These are phyloP conservation scores for Turnera subulata DNA, from an alignment of 345 rosid species.

Conservation along the genomic window DNA sequence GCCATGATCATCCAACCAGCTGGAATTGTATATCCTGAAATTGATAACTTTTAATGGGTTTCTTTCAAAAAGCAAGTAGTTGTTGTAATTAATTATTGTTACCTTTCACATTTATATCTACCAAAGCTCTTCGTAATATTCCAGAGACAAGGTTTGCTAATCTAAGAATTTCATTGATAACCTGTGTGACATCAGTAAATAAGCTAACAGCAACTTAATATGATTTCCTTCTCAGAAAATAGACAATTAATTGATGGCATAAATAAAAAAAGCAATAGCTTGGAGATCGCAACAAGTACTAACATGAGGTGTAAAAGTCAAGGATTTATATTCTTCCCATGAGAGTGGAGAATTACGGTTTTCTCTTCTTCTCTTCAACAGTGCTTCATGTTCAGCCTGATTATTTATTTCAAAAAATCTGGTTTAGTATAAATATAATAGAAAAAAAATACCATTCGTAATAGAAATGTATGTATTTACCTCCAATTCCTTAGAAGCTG, in stretches of 20 bases:
- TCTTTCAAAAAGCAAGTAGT: no score
- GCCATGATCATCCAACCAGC: constrained; percentile 14
- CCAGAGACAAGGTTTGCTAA: constrained; percentile 28
- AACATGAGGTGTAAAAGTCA: constrained; percentile 35
- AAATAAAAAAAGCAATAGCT: no score
- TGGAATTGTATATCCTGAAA: constrained; percentile 29
- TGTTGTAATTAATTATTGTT: no score
- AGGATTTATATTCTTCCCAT: constrained; percentile 40
- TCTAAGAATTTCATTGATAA: constrained; percentile 22
- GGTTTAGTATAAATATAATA: no score
- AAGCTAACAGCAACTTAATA: not conserved
- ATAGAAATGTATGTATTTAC: constrained; percentile 10
- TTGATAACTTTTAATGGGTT: not conserved
- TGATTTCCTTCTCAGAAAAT: no score
- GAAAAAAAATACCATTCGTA: no score
- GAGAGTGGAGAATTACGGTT: constrained; percentile 18
- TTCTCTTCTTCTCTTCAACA: constrained; percentile 20
- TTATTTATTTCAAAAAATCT: not conserved
- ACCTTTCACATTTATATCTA: constrained; percentile 27
- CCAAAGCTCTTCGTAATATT: constrained; percentile 16
- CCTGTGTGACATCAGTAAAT: not conserved
- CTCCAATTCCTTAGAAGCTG: constrained; percentile 24
- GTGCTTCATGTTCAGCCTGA: constrained; percentile 32
- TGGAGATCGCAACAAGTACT: not conserved
- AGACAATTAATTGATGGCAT: no score